Conservation (phyloP, 495 filamentous ascomycete species). For the Aspergillus incahuasiensis region DNA sequence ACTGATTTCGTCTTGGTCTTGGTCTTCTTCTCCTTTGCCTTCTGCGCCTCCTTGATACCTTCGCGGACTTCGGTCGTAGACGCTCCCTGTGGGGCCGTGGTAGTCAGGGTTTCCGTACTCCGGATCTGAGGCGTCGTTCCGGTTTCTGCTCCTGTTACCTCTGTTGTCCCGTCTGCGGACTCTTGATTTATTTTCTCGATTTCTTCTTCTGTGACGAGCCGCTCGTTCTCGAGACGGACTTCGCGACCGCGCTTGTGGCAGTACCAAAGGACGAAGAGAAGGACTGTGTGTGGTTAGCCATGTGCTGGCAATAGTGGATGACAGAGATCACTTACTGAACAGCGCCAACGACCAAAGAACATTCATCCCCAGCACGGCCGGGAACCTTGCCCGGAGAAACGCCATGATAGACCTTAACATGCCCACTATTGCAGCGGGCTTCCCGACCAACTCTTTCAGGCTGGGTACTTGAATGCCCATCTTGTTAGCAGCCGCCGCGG, state of each 20-base stretch:
- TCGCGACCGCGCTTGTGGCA: constrained; percentile 91
- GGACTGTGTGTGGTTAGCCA: constrained; percentile 46
- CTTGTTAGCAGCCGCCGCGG: constrained; percentile 47
- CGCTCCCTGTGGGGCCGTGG: constrained; percentile 44
- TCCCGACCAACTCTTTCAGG: constrained; percentile 75
- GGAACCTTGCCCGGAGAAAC: constrained; percentile 77
- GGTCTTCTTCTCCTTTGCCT: constrained; percentile 22
- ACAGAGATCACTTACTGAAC: constrained; percentile 74
- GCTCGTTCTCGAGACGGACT: constrained; percentile 69
- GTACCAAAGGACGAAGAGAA: constrained; percentile 93
- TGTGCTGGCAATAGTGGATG: too few species aligned
- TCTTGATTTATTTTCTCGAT: constrained; percentile 41
- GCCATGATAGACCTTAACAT: constrained; percentile 84
- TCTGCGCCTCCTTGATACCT: constrained; percentile 37
- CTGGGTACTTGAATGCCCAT: constrained; percentile 52
- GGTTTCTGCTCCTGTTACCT: background rate
- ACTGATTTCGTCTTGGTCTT: constrained; percentile 1
- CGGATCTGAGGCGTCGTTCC: constrained; percentile 26
- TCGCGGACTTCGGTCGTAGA: constrained; percentile 37
- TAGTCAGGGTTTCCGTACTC: constrained; percentile 40
- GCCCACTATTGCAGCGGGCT: constrained; percentile 74
- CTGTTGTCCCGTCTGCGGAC: constrained; percentile 5
- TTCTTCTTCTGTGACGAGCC: constrained; percentile 47
- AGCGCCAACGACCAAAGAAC: constrained; percentile 80
- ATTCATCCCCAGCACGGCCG: constrained; percentile 78